Evolutionary conservation across 805 yeast genomes (phyloP).

Genomic region (Wickerhamiella kazuoi): DNA sequence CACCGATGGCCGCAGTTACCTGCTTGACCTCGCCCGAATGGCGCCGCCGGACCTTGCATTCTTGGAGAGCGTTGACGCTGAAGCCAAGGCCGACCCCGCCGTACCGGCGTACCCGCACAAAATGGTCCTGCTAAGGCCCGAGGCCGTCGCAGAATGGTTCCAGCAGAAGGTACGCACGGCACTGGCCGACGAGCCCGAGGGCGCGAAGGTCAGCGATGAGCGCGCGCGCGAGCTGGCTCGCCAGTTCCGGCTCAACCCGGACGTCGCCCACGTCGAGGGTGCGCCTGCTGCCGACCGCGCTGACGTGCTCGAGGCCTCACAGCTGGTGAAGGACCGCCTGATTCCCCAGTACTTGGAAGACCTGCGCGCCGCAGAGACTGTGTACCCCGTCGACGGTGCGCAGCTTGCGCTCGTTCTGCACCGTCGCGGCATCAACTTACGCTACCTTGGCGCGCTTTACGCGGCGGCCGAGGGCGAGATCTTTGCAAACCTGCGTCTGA

Average conservation of each 20-base stretch:
- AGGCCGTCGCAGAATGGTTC: conserved; percentile 88
- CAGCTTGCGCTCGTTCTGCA: conserved; percentile 59
- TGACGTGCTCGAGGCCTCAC: conserved; percentile 52
- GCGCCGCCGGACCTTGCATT: conserved; percentile 75
- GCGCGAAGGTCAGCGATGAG: conserved; percentile 19
- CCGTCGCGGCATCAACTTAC: conserved; percentile 66
- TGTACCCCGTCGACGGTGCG: conserved; percentile 56
- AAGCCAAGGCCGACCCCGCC: conserved; percentile 20
- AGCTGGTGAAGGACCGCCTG: conserved; percentile 38
- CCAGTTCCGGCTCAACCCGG: conserved; percentile 56
- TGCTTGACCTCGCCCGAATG: conserved; percentile 68
- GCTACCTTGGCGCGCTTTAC: conserved; percentile 63
- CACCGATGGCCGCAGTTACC: conserved; percentile 65
- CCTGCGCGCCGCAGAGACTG: conserved; percentile 32
- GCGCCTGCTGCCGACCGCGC: conserved; percentile 34
- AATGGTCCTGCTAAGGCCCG: conserved; percentile 63
- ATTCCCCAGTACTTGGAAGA: conserved; percentile 47
- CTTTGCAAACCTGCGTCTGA: conserved; percentile 29
- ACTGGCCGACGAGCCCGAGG: conserved; percentile 23
- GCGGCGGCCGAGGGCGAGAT: conserved; percentile 22
- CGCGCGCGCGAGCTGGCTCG: conserved; percentile 27
- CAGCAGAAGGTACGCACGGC: conserved; percentile 40
- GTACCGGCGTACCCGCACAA: conserved; percentile 57
- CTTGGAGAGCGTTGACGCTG: conserved; percentile 30
- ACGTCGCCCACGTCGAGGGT: conserved; percentile 37